A percentile compares a stretch with the other conserved stretches of the same genome.
These are phyloP conservation scores for Pichia sorboxylosa DNA, from an alignment of 1,139 yeast genomes.

Conservation along the genomic window DNA sequence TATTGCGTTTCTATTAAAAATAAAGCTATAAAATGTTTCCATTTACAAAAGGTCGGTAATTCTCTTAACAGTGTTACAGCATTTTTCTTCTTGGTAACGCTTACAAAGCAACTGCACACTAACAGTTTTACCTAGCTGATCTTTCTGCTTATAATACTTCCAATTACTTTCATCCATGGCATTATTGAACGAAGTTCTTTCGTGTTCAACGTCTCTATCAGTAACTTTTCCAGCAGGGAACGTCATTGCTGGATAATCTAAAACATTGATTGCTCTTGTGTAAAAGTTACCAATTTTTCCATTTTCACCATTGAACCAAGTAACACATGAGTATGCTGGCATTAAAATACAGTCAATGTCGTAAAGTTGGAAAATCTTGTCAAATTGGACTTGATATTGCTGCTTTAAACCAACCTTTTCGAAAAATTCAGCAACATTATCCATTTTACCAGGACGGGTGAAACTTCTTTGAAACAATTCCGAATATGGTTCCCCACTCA, in stretches of 20 bases:
- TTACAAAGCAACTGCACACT: constrained; percentile 35
- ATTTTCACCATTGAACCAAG: constrained; percentile 22
- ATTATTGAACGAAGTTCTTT: constrained; percentile 21
- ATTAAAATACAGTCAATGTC: constrained; percentile 26
- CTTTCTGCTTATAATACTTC: constrained; percentile 29
- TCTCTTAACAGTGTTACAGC: constrained; percentile 7
- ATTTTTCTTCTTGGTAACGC: constrained; percentile 35
- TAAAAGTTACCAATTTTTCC: constrained; percentile 22
- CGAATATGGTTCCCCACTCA: constrained; percentile 36
- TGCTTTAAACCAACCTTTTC: constrained; percentile 24
- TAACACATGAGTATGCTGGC: constrained; percentile 25
- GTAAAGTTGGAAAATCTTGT: constrained; percentile 23
- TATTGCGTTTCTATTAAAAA: too few species aligned
- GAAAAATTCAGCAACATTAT: constrained; percentile 8
- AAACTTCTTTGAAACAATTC: constrained; percentile 10
- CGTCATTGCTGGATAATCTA: constrained; percentile 41
- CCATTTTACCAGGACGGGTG: constrained; percentile 9
- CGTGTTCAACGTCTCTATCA: constrained; percentile 25
- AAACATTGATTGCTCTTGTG: constrained; percentile 37
- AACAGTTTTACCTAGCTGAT: constrained; percentile 35
- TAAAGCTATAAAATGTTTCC: too few species aligned
- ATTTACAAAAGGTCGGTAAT: constrained; percentile 3
- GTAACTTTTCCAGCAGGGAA: constrained; percentile 43
- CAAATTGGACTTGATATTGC: constrained; percentile 23
- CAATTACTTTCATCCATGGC: constrained; percentile 22